Evolutionary conservation across 2,329 filamentous ascomycete genomes (phyloP), one percentile per base, ranked within the genome.

Genomic region (Endoconidiophora polonica): DNA sequence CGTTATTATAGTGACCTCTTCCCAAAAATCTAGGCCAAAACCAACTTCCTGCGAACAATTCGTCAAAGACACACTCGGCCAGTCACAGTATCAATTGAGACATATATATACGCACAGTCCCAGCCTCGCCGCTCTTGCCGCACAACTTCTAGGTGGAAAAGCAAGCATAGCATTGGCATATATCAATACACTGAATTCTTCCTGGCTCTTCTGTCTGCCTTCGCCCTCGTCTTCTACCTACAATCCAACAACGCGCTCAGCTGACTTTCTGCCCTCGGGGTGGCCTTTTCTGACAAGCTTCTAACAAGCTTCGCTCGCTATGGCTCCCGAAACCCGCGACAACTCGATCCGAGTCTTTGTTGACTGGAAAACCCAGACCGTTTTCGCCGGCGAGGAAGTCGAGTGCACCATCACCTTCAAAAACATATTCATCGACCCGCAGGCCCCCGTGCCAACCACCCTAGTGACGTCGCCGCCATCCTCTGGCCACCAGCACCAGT

Each of bases 371-470:
- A 85, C 94, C 62, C 81, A 90, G 64, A 88, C 85, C 55, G 86
- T 98, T 59, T 98, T 96, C 67, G 86, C 91, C 52, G 91, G 91
- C 65, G 91, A 98, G 71, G 83, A 94, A 61, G 77, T 96, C 61
- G 85, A 88, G 68, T 96, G 91, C 67, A 87, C 81, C 57, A 94
- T 98, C 64, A 95, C 86, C 46, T 98, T 98, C 68, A 90, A 83
- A 67, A 98, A 98, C 63, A 74, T 88, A 55, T 73, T 77, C 40
- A 61, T 74, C 46, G 67, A 66, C 38, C 26, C 44, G 16, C 44
- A 40, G 18, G 18, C 51, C 45, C n/a, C 18, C 36, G 37, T 33
- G 33, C 47, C 20, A 29, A 33, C 46, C 40, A n/a, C 23, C 22
- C 26, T 18, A 1, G 29, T 33, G 29, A 33, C 29, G 29, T 48